Evolutionary conservation across 2,329 filamentous ascomycete species (phyloP).

Genomic region (Fusarium praegraminearum): DNA sequence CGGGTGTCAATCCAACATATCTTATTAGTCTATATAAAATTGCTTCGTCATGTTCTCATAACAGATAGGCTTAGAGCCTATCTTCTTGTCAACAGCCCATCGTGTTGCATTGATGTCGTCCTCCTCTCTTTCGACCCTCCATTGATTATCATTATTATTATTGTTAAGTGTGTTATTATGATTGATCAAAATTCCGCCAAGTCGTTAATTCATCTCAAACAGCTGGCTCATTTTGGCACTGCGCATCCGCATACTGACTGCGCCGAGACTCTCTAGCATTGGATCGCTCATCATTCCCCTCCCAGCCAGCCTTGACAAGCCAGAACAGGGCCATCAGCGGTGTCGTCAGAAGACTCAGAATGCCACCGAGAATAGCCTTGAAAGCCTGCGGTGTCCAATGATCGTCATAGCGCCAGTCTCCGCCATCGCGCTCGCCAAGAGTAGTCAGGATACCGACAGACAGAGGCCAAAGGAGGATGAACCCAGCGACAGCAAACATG

Average conservation of each 20-base stretch:
- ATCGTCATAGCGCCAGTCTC: slow-evolving; percentile 59
- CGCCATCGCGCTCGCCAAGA: slow-evolving; percentile 52
- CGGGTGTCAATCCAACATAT: neutral
- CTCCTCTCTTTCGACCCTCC: no score
- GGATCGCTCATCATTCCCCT: slow-evolving; percentile 25
- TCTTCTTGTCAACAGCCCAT: neutral
- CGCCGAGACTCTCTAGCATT: slow-evolving; percentile 20
- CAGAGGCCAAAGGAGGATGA: slow-evolving; percentile 59
- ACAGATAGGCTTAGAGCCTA: neutral
- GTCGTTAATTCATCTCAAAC: slow-evolving; percentile 13
- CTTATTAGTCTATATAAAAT: neutral
- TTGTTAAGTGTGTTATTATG: neutral
- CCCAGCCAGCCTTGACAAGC: slow-evolving; percentile 63
- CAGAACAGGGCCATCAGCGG: slow-evolving; percentile 63
- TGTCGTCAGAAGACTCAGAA: slow-evolving; percentile 60
- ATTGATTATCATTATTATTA: neutral
- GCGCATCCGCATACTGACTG: slow-evolving; percentile 3
- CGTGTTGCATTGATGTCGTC: no score
- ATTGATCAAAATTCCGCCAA: neutral
- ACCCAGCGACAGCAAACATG: slow-evolving; percentile 51
- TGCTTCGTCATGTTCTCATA: neutral
- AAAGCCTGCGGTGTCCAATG: slow-evolving; percentile 63
- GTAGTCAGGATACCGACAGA: slow-evolving; percentile 58
- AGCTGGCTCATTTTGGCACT: neutral
- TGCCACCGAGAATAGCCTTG: slow-evolving; percentile 62